Percentiles rank a stretch among this genome's conserved stretches.
Conservation (phyloP, 2,329 filamentous ascomycete species). For the Thyridium curvatum region DNA sequence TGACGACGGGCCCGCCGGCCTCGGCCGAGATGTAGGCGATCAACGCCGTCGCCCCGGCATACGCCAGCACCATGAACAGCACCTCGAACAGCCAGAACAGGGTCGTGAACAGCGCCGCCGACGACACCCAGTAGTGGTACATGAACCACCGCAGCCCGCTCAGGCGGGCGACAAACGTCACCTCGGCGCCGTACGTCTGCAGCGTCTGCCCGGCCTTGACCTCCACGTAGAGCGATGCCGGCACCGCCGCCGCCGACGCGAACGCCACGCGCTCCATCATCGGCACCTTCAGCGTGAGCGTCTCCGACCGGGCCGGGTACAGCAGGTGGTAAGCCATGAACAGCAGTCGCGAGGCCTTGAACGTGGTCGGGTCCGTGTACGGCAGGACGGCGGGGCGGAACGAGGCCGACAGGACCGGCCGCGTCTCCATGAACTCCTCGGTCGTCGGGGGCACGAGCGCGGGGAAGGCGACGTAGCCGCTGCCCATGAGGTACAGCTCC, state of each 20-base stretch:
- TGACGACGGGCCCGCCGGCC: background rate
- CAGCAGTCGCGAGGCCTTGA: slow-evolving; percentile 51
- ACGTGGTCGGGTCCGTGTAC: slow-evolving; percentile 67
- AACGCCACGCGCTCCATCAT: slow-evolving; percentile 75
- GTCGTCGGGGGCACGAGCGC: slow-evolving; percentile 16
- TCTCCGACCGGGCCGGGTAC: slow-evolving; percentile 55
- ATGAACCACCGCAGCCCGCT: slow-evolving; percentile 76
- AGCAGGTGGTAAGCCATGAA: slow-evolving; percentile 66
- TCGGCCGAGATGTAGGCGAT: background rate
- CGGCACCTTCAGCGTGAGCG: slow-evolving; percentile 54
- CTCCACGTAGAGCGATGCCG: slow-evolving; percentile 49
- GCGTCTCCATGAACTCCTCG: slow-evolving; percentile 26
- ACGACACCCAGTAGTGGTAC: slow-evolving; percentile 71
- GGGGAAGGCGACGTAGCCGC: slow-evolving; percentile 1
- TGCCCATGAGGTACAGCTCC: slow-evolving; percentile 61
- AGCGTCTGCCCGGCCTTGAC: slow-evolving; percentile 63
- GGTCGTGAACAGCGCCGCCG: slow-evolving; percentile 61
- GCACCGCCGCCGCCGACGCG: slow-evolving; percentile 26
- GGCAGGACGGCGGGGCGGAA: slow-evolving; percentile 68
- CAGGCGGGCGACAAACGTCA: slow-evolving; percentile 70
- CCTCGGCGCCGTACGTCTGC: slow-evolving; percentile 66
- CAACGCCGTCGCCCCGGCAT: too few relatives aligned
- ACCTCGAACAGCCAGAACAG: slow-evolving; percentile 76
- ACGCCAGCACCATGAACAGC: slow-evolving; percentile 57
- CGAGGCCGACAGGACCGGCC: slow-evolving; percentile 52